Base-by-base conservation (phyloP, 2,329 filamentous ascomycete species). In the Phyllosticta capitalensis region DNA sequence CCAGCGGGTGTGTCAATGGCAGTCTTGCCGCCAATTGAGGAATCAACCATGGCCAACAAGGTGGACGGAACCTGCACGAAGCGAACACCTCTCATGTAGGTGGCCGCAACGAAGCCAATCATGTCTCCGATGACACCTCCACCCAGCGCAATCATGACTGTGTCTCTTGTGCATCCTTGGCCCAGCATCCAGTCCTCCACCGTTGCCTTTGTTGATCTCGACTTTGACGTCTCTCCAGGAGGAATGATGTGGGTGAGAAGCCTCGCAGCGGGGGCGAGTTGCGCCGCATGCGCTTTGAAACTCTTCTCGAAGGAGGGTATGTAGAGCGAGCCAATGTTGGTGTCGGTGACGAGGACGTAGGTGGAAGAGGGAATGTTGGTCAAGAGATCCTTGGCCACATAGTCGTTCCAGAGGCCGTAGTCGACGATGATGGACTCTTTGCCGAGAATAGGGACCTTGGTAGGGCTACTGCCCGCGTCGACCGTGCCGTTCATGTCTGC, bases 21-120 rank as follows among this genome's bases (percentile, higher is more conserved):
- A 9, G 94, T 99, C 80, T 99, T 99, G 64, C 94, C 94, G 63
- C 94, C 94, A 70, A 99, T 97, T 45, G 91, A 96, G 52, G 92
- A 97, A 75, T 99, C 94, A 50, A 99, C 94, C 94, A 99, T 99
- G 64, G 94, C 85, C 57, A 99, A 81, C 60, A 99, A 79, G 0
- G 92, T 96, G 9, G 94, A 99, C 1, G 94, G 94, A 53, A 99
- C 92, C 75, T 99, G 94, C 50, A 96, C 91, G 71, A 96, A 96
- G 65, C 89, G 89, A 63, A 99, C 87, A 59, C 94, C 94, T 66
- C 94, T 87, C 94, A 99, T 99, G 76, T 97, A 99, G 45, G 94
- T 99, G 48, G 94, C 91, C 21, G 94, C 94, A 56, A 97, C 91
- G 72, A 95, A 99, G 56, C 94, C 94, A 64, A 96, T 92, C 88